Base-by-base conservation (phyloP, 176 grass and related monocot genomes). In the Tillandsia fasciculata region DNA sequence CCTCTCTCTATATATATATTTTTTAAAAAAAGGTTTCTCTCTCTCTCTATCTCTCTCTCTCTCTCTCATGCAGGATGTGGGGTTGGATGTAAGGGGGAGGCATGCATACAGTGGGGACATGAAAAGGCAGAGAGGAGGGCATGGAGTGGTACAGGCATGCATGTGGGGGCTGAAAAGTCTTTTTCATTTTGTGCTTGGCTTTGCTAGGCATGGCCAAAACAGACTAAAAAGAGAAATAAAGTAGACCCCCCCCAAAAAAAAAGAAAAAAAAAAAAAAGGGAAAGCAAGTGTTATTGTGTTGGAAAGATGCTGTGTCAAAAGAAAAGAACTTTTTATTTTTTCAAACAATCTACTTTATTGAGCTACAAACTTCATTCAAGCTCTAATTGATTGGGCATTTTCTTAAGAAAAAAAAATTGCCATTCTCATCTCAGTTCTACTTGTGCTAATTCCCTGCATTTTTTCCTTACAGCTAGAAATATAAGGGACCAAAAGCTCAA, bases 141-240 rank as follows among this genome's bases (percentile, higher is more conserved):
- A 67, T 67, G 65, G 42, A 17, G 65, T 49, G 29, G 9, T 67
- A 33, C 65, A 67, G 65, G 65, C 33, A 67, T 67, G 65, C 65
- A 67, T 67, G 65, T 67, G 65, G 65, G 14, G 28, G 28, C 12
- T 48, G 65, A 48, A 20, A 67, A 67, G 65, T 49, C 1, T 8
- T 14, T n/a, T 59, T 59, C 9, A 15, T 61, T 18, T 6, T 11
- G 1, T 63, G 58, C 33, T n/a, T 7, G 28, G 26, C 13, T 67
- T 67, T 67, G 7, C 17, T 18, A 23, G n/a, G 56, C 2, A 17
- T 59, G 54, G 54, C 54, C 20, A 20, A 7, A 61, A 20, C 8
- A 10, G 4, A 61, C 8, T 15, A 58, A 5, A n/a, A 20, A 15
- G 53, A 17, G 8, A 17, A 56, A 17, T 15, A 57, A 57, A 57